phyloP scores from a whole-genome alignment of 2,329 filamentous ascomycete species.

The Cercospora zeina region DNA sequence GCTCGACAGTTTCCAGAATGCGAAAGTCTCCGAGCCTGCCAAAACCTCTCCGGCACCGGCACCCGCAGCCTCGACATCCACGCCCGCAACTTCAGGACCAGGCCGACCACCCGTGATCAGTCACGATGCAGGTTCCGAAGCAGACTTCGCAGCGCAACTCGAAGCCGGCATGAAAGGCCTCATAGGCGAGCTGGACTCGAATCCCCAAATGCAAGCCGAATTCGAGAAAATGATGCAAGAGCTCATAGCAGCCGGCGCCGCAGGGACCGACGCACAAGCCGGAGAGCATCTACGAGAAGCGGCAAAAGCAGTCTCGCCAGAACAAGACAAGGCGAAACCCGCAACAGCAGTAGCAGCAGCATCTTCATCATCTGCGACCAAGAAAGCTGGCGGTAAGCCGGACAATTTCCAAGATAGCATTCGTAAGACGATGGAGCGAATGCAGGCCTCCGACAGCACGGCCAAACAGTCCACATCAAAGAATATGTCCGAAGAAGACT shows the following conservation, averaged over 20 bases:
- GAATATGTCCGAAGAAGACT: slow-evolving; percentile 63
- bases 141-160: slow-evolving; percentile 81
- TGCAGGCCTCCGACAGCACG: slow-evolving; percentile 84
- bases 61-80: slow-evolving; percentile 33
- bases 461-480: slow-evolving; percentile 72
- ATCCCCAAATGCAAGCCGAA: slow-evolving; percentile 70
- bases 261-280: slow-evolving; percentile 39
- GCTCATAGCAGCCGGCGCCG: slow-evolving; percentile 56
- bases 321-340: slow-evolving; percentile 26
- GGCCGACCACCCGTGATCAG: slow-evolving; percentile 39
- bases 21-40: slow-evolving; percentile 50
- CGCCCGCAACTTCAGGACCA: slow-evolving; percentile 44
- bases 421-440: slow-evolving; percentile 88
- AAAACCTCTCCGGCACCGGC: slow-evolving; percentile 32
- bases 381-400: slow-evolving; percentile 15
- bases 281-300: slow-evolving; percentile 39
- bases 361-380: slow-evolving; percentile 6
- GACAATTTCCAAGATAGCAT: slow-evolving; percentile 90
- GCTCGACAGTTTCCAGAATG: slow-evolving; percentile 82
- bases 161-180: slow-evolving; percentile 86
- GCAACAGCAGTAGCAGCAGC: slow-evolving; percentile 25
- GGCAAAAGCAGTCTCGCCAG: slow-evolving; percentile 35
- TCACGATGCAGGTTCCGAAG: slow-evolving; percentile 52
- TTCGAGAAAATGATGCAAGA: slow-evolving; percentile 58
- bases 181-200: slow-evolving; percentile 65